Base-by-base conservation (phyloP, 2,329 filamentous ascomycete species). In the Penicillium sp. region DNA sequence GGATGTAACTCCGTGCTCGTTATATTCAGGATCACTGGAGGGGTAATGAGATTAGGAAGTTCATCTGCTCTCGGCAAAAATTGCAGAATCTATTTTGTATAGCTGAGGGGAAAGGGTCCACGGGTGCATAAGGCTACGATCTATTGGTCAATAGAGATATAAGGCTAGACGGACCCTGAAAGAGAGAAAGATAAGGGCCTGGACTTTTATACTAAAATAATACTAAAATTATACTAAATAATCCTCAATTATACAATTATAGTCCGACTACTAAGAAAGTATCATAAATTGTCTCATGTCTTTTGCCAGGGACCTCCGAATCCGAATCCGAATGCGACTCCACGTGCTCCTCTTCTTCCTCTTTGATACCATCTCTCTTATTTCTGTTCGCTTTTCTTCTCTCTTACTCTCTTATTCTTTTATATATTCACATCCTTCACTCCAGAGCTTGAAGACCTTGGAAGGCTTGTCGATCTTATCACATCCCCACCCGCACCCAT, bases 1-100 rank as follows among this genome's bases (percentile, higher is more conserved):
- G 77, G 0, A n/a, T 17, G 6, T 29, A 44, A 31, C n/a, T 15
- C 43, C 27, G 27, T 45, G 10, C 6, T 13, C 15, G 1, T 1
- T 44, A 5, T 8, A 19, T 31, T 19, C 61, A 65, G 7, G 56
- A 75, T 27, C 80, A 79, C 64, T 69, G 71, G 59, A 74, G 65
- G 33, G 78, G 79, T 0, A 70, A 52, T 1, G 7, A 67, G 1
- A 50, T 61, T 53, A 71, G 76, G 59, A 75, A 27, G 41, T 27
- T 42, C 21, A 15, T 43, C 38, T 25, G 4, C 6, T 1, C 17
- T 19, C 25, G n/a, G 43, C 1, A 21, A 31, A 31, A 47, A 2
- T 47, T 21, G n/a, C 25, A 27, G 23, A 6, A n/a, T 27, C 27
- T 27, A 27, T 27, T 27, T 27, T 9, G 27, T 43, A 6, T 44